A percentile compares a stretch with the other conserved stretches of the same genome.
Conservation (phyloP, 176 grass and related monocot species). For the Microstegium vimineum region DNA sequence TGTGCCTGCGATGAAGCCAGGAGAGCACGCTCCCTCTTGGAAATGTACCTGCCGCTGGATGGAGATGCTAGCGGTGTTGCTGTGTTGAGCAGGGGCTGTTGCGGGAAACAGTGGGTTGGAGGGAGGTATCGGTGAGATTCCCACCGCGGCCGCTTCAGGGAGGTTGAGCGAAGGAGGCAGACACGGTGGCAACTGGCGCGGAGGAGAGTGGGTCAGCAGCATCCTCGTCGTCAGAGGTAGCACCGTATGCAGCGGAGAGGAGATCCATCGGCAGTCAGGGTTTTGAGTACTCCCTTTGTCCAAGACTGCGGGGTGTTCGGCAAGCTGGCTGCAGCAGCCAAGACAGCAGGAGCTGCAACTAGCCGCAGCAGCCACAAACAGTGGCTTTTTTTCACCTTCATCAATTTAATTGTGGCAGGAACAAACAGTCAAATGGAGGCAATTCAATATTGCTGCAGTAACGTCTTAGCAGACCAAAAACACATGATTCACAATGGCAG, state of each 20-base stretch:
- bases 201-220: not conserved
- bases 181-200: not conserved
- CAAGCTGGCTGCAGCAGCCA: not conserved
- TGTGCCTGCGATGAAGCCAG: constrained; percentile 21
- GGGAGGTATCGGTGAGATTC: not conserved
- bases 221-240: constrained; percentile 39
- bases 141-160: constrained; percentile 29
- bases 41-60: constrained; percentile 54
- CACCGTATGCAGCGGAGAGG: constrained; percentile 52
- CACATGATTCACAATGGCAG: not conserved
- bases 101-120: not conserved
- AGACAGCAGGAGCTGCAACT: not conserved
- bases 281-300: not conserved
- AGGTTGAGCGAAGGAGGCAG: not conserved
- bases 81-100: not conserved
- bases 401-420: not conserved
- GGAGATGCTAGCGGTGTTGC: not conserved
- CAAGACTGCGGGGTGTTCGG: not conserved
- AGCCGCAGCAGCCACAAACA: not conserved
- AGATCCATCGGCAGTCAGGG: constrained; percentile 47
- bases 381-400: not conserved
- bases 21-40: constrained; percentile 72
- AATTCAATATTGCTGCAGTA: not conserved
- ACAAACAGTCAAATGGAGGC: not conserved
- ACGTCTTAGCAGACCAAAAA: not conserved